Evolutionary conservation across 2,329 filamentous ascomycete species (phyloP), one percentile per base, ranked within the genome.

Genomic region (Diplodia sapinea): DNA sequence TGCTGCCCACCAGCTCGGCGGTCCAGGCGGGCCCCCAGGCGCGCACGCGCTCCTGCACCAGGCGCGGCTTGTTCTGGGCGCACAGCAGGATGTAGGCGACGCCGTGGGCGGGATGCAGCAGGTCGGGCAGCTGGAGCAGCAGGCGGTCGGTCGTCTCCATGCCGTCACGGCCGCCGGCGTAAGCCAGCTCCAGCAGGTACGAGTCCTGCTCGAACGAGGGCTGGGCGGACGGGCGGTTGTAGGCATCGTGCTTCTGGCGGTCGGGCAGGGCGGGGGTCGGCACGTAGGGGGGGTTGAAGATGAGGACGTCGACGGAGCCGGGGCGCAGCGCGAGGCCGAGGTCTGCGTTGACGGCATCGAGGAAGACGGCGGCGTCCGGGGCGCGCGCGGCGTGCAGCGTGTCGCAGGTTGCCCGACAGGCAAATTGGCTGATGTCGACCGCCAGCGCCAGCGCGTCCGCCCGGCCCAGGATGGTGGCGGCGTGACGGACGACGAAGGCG

Each of bases 251-350:
- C 56, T 73, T 72, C 5, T 84, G 79, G 43, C 86, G 79, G 29
- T 79, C 77, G 1, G 94, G 94, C 68, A 96, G 80, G 50, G 88
- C 86, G 31, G 89, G 85, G 2, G 94, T 96, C 1, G 95, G 95
- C 15, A 99, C 95, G 77, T 99, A 99, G 0, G 95, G 95, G 65
- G 95, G 95, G 76, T 99, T 99, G 84, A 98, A 99, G 33, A 99
- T 86, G 70, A 99, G 84, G 12, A 99, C 85, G 76, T 99, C 95
- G 5, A 96, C 85, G 49, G 80, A 79, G 2, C 84, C 82, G 0
- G 81, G 75, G 8, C 85, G 84, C 50, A 96, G 80, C 0, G 89
- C 82, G 2, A 85, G 79, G 4, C 85, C 84, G 0, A 99, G 84
- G 75, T 98, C 92, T 1, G 87, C 89, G 68, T 88, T 88, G 31